Percentiles rank a stretch among this genome's conserved stretches.
Evolutionary conservation across 2,329 filamentous ascomycete species (phyloP).

Genomic region (Colletotrichum sp.): DNA sequence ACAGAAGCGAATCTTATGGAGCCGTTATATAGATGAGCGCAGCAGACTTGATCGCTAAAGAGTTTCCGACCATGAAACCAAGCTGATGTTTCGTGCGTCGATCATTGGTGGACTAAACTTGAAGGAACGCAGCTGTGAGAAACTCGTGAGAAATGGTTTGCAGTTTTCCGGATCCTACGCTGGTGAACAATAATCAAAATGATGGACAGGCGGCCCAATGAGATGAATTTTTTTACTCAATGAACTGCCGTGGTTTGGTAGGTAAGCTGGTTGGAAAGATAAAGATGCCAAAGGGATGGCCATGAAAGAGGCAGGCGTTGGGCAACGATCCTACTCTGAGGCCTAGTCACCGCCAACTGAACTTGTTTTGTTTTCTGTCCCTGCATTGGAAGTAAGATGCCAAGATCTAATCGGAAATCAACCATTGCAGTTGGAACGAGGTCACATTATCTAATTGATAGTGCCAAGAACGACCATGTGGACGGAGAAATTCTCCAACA

Average conservation of each 20-base stretch:
- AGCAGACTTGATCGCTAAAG: neutral
- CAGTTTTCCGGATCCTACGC: conserved; percentile 1
- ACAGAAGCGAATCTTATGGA: neutral
- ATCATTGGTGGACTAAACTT: neutral
- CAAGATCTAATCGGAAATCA: neutral
- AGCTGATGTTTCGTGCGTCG: too few relatives aligned
- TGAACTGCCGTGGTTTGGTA: neutral
- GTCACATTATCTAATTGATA: conserved; percentile 6
- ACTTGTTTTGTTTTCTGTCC: neutral
- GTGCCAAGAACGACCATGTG: conserved; percentile 8
- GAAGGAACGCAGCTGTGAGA: neutral
- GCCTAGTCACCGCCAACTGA: neutral
- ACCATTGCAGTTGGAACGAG: neutral
- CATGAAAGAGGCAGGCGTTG: neutral
- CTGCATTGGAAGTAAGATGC: neutral
- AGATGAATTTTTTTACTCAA: neutral
- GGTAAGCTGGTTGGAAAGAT: neutral
- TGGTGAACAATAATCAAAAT: neutral
- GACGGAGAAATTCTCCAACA: conserved; percentile 10
- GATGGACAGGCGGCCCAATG: neutral
- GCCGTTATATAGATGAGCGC: neutral
- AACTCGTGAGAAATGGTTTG: neutral
- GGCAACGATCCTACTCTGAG: neutral
- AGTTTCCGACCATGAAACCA: neutral
- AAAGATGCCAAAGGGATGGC: neutral